Base-by-base conservation (phyloP, 2,329 filamentous ascomycete species). In the Ophiobolus disseminans region DNA sequence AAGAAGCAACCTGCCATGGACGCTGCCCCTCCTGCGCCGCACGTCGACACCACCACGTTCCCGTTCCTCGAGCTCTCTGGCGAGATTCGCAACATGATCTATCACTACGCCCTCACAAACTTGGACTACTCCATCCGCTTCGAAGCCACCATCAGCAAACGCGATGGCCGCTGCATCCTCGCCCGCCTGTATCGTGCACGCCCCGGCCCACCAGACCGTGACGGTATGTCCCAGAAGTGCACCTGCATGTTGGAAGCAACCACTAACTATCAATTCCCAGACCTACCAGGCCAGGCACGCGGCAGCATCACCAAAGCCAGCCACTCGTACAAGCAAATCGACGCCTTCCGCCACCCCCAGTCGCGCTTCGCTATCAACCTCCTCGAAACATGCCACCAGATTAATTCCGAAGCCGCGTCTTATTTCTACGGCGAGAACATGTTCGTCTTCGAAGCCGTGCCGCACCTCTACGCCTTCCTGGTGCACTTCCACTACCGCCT, bases 51-150 rank as follows among this genome's bases (percentile, higher is more conserved):
- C 4, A 23, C 38, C 8, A 28, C 21, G 8, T 54, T 54, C 22
- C 42, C 43, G 3, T 46, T 55, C 26, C 42, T 55, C n/a, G 36
- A 55, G 13, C 44, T 55, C 2, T 48, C 52, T 7, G 48, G 19
- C 2, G 52, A 55, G 25, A 45, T 55, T 11, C 44, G 52, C 10
- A 51, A 51, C 22, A 38, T 42, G 30, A 45, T 55, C 21, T 55
- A 55, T 30, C 30, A 28, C 6, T 43, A 49, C 30, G 10, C 32
- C 9, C 43, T 55, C 6, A 32, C 50, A 3, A 47, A 54, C 23
- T 3, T 19, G 1, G 35, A 44, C 3, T 44, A 40, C 30, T 17
- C 40, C 6, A 35, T 53, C 20, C 26, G 21, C 9, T 36, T 40
- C 37, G 36, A 40, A 37, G 30, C 35, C 16, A 11, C 3, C 20